These are phyloP conservation scores for Solanum microdontum DNA, from an alignment of 257 asterid species.

Conservation along the genomic window DNA sequence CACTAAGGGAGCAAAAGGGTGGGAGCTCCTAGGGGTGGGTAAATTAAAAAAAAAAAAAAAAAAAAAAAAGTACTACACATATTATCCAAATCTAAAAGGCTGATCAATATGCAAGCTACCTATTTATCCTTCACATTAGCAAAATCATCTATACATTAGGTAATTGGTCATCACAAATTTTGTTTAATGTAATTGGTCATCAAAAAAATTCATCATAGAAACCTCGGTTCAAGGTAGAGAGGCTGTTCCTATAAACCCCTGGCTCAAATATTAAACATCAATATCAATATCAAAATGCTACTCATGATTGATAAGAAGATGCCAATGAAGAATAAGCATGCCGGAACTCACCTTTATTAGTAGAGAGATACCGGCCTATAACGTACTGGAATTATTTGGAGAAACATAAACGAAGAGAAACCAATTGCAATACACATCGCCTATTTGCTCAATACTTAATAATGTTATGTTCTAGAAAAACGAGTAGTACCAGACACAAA, in stretches of 20 bases:
- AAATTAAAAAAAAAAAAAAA: too few species aligned
- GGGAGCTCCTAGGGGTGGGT: too few species aligned
- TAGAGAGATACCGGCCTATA: too few species aligned
- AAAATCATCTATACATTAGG: too few species aligned
- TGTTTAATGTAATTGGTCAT: too few species aligned
- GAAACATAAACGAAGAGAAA: neutral
- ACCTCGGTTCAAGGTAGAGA: neutral
- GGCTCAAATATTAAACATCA: neutral
- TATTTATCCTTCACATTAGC: too few species aligned
- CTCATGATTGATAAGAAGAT: neutral
- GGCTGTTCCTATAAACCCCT: neutral
- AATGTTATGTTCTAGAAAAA: neutral
- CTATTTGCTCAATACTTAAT: neutral
- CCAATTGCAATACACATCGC: neutral
- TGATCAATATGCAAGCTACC: too few species aligned
- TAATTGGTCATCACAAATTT: too few species aligned
- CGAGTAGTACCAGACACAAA: neutral
- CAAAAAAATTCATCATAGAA: neutral
- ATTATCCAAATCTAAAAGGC: too few species aligned
- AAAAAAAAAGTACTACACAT: too few species aligned
- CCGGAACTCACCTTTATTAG: neutral
- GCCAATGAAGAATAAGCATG: neutral
- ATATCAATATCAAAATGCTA: neutral
- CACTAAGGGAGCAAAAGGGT: too few species aligned
- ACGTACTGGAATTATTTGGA: too few species aligned